phyloP scores from a whole-genome alignment of 495 filamentous ascomycete genomes.

The Penicillium soppii region DNA sequence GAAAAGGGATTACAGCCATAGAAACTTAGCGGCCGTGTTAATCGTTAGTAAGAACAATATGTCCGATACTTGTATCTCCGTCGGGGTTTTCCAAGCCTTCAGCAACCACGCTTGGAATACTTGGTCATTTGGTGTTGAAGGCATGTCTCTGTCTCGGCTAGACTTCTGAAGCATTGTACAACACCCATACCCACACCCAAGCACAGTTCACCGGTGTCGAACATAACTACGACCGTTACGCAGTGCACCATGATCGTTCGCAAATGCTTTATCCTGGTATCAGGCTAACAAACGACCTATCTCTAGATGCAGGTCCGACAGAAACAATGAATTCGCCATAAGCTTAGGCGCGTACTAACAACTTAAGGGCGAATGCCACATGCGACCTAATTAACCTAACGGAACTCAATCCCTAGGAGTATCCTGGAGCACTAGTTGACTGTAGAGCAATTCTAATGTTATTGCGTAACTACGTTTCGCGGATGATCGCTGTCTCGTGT shows the following conservation, averaged over 20 bases:
- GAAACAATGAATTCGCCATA: neutral
- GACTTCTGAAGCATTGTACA: neutral
- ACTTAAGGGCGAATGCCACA: neutral
- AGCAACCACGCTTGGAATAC: too few species aligned
- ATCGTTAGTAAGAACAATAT: neutral
- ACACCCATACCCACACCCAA: neutral
- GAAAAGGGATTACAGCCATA: neutral
- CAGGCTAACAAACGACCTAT: neutral
- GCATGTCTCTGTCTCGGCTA: constrained; percentile 6
- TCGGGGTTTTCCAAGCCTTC: too few species aligned
- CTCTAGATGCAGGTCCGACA: neutral
- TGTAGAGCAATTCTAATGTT: constrained; percentile 6
- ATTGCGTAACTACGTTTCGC: constrained; percentile 29
- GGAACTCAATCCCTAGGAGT: neutral
- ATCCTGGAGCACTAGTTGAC: neutral
- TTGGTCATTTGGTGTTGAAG: too few species aligned
- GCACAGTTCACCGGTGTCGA: neutral
- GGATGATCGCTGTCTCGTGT: constrained; percentile 13
- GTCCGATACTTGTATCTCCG: too few species aligned
- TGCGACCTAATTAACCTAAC: too few species aligned
- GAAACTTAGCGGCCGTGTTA: neutral
- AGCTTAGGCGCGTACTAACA: neutral
- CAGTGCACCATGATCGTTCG: neutral
- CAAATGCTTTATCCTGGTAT: neutral
- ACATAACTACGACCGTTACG: neutral